Evolutionary conservation across 805 yeast genomes (phyloP), one percentile per base, ranked within the genome.

Genomic region (Sugiyamaella valdiviana): DNA sequence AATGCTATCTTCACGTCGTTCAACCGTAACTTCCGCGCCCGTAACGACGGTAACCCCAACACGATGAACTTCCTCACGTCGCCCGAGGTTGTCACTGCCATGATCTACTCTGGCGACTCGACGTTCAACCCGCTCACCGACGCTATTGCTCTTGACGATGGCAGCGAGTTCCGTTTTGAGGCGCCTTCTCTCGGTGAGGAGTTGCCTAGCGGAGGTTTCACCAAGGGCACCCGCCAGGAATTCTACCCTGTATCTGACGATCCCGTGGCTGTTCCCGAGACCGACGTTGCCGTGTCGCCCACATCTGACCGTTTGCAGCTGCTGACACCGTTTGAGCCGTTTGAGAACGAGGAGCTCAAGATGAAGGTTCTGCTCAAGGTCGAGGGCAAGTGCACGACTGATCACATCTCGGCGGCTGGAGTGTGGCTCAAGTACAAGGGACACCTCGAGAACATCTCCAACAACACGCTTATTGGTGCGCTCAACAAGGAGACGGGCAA

Each of bases 341-440:
- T 96, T 95, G 71, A 82, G 52, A 95, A 95, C 48, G 66, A 86
- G 63, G 99, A 91, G 66, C 69, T 91, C 56, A 74, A 78, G 54
- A 79, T 89, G 29, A 79, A 79, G 42, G 85, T 91, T 1, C 71
- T 90, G 52, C 69, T 91, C 63, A 91, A 91, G 71, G 98, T 93
- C 41, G 91, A 88, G 70, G 99, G 99, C 55, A 91, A 91, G 70
- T 93, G 98, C 76, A 91, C 99, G 38, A 91, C 99, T 36, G 99
- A 91, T 67, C 99, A 91, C 66, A 93, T 91, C 59, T 89, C 97
- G 21, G 98, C 98, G 45, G 99, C 99, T 41, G 99, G 99, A 63
- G 95, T 83, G 14, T 91, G 99, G 99, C 78, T 91, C 70, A 93
- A 93, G 74, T 91, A 93, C 74, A 93, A 93, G 73, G 99, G 99